Conservation (phyloP, 2,329 filamentous ascomycete genomes). For the Bipolaris bicolor region DNA sequence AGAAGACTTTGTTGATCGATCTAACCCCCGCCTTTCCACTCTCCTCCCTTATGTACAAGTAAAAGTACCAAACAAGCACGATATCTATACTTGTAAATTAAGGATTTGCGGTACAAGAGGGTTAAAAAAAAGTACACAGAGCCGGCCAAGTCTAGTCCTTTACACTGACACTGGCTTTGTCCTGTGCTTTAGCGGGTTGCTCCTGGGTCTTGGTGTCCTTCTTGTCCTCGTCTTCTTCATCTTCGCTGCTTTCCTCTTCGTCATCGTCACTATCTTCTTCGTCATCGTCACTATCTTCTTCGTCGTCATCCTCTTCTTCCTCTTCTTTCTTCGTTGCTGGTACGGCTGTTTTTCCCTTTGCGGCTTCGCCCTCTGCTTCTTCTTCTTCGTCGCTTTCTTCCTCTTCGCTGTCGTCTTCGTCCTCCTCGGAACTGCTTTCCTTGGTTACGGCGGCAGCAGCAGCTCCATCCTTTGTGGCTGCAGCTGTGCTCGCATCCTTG, state of each 20-base stretch:
- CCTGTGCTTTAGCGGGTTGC: constrained; percentile 33
- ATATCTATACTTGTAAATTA: neutral
- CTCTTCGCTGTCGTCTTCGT: constrained; percentile 16
- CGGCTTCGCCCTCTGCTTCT: constrained; percentile 15
- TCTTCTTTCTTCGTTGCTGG: neutral
- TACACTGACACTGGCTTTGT: constrained; percentile 46
- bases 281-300: no score
- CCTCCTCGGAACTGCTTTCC: constrained; percentile 3
- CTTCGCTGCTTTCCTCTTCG: constrained; percentile 4
- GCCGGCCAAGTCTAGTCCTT: constrained; percentile 35
- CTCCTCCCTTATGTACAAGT: no score
- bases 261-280: constrained; percentile 12
- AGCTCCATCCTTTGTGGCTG: neutral
- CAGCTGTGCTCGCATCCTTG: neutral
- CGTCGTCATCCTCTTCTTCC: neutral
- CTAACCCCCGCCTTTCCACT: no score
- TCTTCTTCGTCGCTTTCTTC: constrained; percentile 16
- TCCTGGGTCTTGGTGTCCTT: constrained; percentile 25
- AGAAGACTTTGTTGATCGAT: no score
- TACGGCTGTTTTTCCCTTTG: neutral
- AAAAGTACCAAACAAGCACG: neutral
- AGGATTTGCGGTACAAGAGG: neutral
- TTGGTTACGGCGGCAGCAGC: neutral
- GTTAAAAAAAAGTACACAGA: no score
- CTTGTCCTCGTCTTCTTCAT: constrained; percentile 20